Evolutionary conservation across 352 stramenopile species (phyloP).

Genomic region (Phytophthora quininea): DNA sequence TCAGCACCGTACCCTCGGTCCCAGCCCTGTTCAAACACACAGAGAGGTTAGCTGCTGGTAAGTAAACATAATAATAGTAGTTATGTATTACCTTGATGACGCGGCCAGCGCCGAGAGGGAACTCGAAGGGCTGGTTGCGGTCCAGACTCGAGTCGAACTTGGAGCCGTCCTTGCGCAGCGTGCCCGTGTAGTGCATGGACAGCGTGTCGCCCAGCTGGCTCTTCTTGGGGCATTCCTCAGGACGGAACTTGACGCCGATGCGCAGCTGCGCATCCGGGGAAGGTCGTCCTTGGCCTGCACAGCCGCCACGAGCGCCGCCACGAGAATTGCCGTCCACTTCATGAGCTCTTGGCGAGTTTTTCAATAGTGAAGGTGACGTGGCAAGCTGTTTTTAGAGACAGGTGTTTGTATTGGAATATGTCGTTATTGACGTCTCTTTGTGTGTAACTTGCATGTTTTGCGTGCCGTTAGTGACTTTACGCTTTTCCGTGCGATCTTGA

Average conservation of each 20-base stretch:
- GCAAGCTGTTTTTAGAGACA: background rate
- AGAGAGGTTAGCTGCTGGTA: background rate
- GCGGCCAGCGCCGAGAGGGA: constrained; percentile 92
- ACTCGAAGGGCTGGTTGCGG: constrained; percentile 93
- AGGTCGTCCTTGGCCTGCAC: constrained; percentile 77
- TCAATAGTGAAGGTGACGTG: constrained; percentile 18
- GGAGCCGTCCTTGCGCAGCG: constrained; percentile 94
- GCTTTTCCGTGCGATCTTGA: background rate
- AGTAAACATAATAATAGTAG: constrained; percentile 7
- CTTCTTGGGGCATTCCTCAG: constrained; percentile 72
- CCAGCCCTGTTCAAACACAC: constrained; percentile 58
- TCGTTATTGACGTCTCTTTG: constrained; percentile 11
- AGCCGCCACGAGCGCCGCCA: constrained; percentile 40
- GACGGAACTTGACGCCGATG: constrained; percentile 82
- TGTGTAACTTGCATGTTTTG: too few species aligned
- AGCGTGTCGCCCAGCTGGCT: constrained; percentile 87
- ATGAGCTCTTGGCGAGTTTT: constrained; percentile 35
- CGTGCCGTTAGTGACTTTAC: too few species aligned
- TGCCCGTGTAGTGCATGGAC: constrained; percentile 97
- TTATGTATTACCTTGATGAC: constrained; percentile 91
- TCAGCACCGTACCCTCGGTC: constrained; percentile 68
- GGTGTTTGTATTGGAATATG: background rate
- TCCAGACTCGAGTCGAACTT: constrained; percentile 98
- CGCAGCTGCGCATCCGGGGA: constrained; percentile 68
- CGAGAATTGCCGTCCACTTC: constrained; percentile 60